Percentiles rank a stretch among this genome's conserved stretches.
Conservation (phyloP, 2,329 filamentous ascomycete genomes). For the Phoma herbarum region DNA sequence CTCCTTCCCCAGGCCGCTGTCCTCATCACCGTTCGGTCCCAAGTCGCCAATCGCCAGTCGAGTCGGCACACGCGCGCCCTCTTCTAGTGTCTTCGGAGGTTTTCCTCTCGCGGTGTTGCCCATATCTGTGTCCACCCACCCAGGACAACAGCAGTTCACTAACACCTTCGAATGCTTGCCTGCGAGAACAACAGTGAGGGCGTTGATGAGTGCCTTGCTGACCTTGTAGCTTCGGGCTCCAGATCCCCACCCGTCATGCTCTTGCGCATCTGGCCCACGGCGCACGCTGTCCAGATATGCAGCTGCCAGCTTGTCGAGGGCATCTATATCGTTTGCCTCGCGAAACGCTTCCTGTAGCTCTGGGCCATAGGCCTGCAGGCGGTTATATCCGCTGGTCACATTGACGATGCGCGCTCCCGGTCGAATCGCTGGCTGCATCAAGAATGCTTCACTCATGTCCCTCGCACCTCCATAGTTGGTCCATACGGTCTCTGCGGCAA, state of each 20-base stretch:
- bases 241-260: background rate
- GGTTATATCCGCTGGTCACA: conserved; percentile 24
- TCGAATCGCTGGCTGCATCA: conserved; percentile 16
- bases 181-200: conserved; percentile 23
- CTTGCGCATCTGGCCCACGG: background rate
- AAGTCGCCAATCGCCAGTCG: conserved; percentile 29
- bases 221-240: conserved; percentile 29
- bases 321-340: background rate
- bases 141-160: conserved; percentile 33
- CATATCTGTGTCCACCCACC: too few relatives aligned
- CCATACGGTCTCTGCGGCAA: conserved; percentile 21
- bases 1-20: conserved; percentile 15
- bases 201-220: conserved; percentile 31
- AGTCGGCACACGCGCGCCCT: conserved; percentile 26
- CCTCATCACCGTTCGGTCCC: conserved; percentile 15
- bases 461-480: conserved; percentile 28
- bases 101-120: too few relatives aligned
- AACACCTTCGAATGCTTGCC: conserved; percentile 12
- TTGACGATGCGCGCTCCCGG: conserved; percentile 29
- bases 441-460: conserved; percentile 26
- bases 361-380: conserved; percentile 16
- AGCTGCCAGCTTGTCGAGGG: background rate
- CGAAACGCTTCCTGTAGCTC: conserved; percentile 5
- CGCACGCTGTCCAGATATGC: background rate
- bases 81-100: conserved; percentile 30